Conservation (phyloP, 1,284 basidiomycete species). For the Melampsora americana region DNA sequence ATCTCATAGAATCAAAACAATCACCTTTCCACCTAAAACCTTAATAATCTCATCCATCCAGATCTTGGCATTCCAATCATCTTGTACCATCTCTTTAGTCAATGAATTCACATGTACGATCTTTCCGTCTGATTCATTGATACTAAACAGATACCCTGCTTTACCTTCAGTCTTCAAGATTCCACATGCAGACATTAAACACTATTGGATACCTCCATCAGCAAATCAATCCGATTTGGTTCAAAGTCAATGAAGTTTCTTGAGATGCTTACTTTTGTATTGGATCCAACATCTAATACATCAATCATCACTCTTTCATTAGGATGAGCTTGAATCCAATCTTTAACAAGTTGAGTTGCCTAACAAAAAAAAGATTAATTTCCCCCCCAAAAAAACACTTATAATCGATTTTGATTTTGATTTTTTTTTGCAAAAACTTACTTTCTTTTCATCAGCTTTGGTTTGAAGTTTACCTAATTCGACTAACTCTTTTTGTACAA, state of each 20-base stretch:
- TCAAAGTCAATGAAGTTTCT: neutral
- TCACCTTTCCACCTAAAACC: slow-evolving; percentile 80
- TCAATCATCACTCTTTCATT: slow-evolving; percentile 29
- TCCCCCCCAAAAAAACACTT: neutral
- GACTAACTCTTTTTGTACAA: slow-evolving; percentile 76
- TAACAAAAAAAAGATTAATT: slow-evolving; percentile 7
- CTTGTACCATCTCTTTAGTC: neutral
- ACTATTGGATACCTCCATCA: neutral
- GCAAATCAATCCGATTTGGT: neutral
- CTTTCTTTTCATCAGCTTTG: slow-evolving; percentile 60
- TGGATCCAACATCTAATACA: slow-evolving; percentile 35
- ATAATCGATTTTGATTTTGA: too few species aligned
- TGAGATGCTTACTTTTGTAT: slow-evolving; percentile 25
- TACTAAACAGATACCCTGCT: slow-evolving; percentile 81
- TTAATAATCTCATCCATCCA: slow-evolving; percentile 78
- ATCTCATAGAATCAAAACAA: slow-evolving; percentile 18
- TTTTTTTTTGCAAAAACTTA: too few species aligned
- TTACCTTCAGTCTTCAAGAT: slow-evolving; percentile 68
- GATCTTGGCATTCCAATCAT: slow-evolving; percentile 64
- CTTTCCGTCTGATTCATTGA: slow-evolving; percentile 64
- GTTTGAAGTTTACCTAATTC: slow-evolving; percentile 80
- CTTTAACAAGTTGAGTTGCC: slow-evolving; percentile 37
- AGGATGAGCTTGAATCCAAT: slow-evolving; percentile 32
- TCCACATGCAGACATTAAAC: slow-evolving; percentile 49
- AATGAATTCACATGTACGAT: slow-evolving; percentile 86